phyloP scores from a whole-genome alignment of 2,329 filamentous ascomycete species.

The Beauveria scarabaeidicola region DNA sequence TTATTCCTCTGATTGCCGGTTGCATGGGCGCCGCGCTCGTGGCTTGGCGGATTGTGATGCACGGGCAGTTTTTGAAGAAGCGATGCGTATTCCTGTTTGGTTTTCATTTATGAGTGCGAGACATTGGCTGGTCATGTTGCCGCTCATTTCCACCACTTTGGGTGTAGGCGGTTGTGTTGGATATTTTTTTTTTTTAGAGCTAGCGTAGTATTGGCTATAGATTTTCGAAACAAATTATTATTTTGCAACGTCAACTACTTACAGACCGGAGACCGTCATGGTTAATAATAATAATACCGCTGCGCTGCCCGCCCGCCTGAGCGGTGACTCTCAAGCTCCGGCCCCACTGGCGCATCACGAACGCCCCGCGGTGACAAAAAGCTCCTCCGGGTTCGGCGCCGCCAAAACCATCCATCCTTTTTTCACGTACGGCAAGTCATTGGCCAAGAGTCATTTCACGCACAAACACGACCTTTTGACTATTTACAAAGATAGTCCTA shows the following conservation, averaged over 20 bases:
- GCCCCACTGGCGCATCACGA: neutral
- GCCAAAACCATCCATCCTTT: neutral
- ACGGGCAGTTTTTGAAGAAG: constrained; percentile 13
- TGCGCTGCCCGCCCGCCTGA: neutral
- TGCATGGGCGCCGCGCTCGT: constrained; percentile 13
- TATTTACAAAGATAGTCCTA: neutral
- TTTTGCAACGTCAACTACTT: neutral
- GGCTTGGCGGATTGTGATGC: constrained; percentile 15
- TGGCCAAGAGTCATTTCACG: neutral
- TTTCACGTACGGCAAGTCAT: neutral
- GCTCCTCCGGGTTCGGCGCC: constrained; percentile 7
- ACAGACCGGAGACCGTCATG: neutral
- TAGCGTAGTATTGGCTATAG: neutral
- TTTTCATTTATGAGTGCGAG: constrained; percentile 12
- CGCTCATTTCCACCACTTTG: neutral
- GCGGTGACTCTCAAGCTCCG: constrained; percentile 1
- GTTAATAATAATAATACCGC: neutral
- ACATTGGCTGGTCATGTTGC: neutral
- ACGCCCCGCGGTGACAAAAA: constrained; percentile 3
- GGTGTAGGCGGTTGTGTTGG: neutral
- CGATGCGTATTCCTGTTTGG: constrained; percentile 17
- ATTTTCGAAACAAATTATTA: neutral
- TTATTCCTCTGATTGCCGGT: constrained; percentile 19
- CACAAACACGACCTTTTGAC: neutral
- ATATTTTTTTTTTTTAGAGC: neutral